These are phyloP conservation scores for Amborella trichopoda DNA, from an alignment of 164 flowering plant species.

Conservation along the genomic window DNA sequence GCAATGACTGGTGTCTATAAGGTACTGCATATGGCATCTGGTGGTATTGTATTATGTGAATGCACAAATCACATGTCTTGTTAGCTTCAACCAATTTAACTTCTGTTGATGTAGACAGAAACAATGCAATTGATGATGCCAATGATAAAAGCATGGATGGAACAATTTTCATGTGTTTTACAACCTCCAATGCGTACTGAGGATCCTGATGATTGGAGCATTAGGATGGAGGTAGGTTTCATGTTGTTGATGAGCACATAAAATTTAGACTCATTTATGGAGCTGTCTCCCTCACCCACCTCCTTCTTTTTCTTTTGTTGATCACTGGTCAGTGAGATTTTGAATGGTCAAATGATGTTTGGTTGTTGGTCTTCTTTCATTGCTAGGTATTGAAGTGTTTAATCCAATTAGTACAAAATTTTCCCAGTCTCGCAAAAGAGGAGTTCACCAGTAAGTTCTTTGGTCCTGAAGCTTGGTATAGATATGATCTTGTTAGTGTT, in stretches of 20 bases:
- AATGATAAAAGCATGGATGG: slow-evolving; percentile 77
- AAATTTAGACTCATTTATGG: no score
- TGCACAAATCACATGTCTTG: not conserved
- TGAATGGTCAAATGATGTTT: no score
- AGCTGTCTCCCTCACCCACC: no score
- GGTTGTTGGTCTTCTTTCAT: no score
- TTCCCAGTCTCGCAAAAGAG: slow-evolving; percentile 42
- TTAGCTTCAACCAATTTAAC: not conserved
- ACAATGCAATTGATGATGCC: slow-evolving; percentile 41
- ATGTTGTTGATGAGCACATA: no score
- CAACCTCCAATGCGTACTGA: slow-evolving; percentile 54
- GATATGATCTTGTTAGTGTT: no score
- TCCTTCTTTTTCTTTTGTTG: no score
- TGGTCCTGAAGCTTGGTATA: no score
- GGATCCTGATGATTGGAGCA: slow-evolving; percentile 94
- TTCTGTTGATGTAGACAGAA: slow-evolving; percentile 48
- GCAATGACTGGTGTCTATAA: slow-evolving; percentile 70
- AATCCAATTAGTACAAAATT: slow-evolving; percentile 87
- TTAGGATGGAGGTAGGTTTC: slow-evolving; percentile 73
- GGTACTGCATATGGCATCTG: slow-evolving; percentile 28
- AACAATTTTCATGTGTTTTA: slow-evolving; percentile 50
- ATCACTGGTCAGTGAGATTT: no score
- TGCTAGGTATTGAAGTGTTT: slow-evolving; percentile 90
- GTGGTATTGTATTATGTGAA: not conserved
- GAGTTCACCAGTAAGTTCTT: slow-evolving; percentile 46